Percentiles rank a stretch among this genome's conserved stretches.
Evolutionary conservation across 1,139 yeast genomes (phyloP).

Genomic region (Candida neerlandica): DNA sequence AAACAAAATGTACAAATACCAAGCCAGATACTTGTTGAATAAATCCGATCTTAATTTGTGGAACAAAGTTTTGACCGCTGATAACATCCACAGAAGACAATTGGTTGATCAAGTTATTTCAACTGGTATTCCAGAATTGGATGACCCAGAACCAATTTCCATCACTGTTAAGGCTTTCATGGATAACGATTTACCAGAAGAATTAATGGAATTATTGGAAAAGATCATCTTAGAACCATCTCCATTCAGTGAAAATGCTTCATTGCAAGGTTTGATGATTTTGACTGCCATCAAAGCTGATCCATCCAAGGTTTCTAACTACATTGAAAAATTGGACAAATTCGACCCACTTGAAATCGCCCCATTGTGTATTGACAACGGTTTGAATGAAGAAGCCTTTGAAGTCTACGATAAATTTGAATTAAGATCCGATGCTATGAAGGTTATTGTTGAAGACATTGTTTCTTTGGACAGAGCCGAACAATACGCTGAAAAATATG

Average conservation of each 20-base stretch:
- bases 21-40: constrained; percentile 88
- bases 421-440: constrained; percentile 76
- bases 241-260: constrained; percentile 92
- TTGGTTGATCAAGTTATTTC: constrained; percentile 93
- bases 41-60: constrained; percentile 85
- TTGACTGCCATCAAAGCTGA: constrained; percentile 96
- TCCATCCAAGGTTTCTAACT: constrained; percentile 76
- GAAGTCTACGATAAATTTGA: constrained; percentile 89
- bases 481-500: constrained; percentile 87
- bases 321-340: constrained; percentile 87
- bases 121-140: constrained; percentile 94
- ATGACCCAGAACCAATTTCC: constrained; percentile 94
- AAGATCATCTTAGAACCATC: constrained; percentile 96
- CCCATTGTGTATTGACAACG: constrained; percentile 85
- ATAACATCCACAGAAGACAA: constrained; percentile 85
- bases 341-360: constrained; percentile 95
- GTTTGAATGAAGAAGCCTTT: constrained; percentile 90
- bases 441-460: constrained; percentile 88
- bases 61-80: constrained; percentile 74
- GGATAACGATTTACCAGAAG: constrained; percentile 92
- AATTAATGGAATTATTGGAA: constrained; percentile 90
- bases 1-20: constrained; percentile 97
- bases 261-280: constrained; percentile 88
- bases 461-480: constrained; percentile 96
- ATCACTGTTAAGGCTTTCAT: constrained; percentile 95